Evolutionary conservation across 1,139 yeast genomes (phyloP), one percentile per base, ranked within the genome.

Genomic region (Nakaseomyces glabratus): DNA sequence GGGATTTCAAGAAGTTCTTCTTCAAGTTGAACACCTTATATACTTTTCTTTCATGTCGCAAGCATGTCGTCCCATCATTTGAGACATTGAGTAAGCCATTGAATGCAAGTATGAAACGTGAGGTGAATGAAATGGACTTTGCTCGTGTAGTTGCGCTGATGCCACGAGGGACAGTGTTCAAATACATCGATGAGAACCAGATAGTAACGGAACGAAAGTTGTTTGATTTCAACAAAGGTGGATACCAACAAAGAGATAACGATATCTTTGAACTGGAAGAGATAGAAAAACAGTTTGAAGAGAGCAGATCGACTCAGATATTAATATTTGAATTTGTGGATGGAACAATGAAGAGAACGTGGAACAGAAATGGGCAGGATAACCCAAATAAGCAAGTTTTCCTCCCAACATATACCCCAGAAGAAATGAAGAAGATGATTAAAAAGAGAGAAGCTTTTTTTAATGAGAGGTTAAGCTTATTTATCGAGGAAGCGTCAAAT

Each of bases 271-370:
- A 69, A 28, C 47, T 71, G 22, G 65, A 68, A 36, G 43, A 49
- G 17, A 20, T 39, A 4, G 64, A 60, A 20, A 49, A 53, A 22
- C 60, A 58, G 35, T 45, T 37, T 15, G 37, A 46, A 7, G 47
- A 51, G 3, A 43, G 50, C 18, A 41, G 50, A 9, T 51, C 61
- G 1, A 62, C 62, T 22, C 85, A 78, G 45, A 49, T 82, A 3
- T 62, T 86, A 18, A 65, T 85, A 1, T 80, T 86, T 53, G 93
- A 82, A 48, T 84, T 86, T 54, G 66, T 73, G 13, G 95, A 86
- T 57, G 84, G 85, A 3, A 63, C 68, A 36, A 56, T 71, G 49
- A 55, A 61, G 34, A 63, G 67, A 33, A 57, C 68, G 2, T 61
- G 63, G 49, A 54, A 65, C 1, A 55, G 58, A 33, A 46, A 59